Base-by-base conservation (phyloP, 2,329 filamentous ascomycete genomes). In the Alternaria sp. region DNA sequence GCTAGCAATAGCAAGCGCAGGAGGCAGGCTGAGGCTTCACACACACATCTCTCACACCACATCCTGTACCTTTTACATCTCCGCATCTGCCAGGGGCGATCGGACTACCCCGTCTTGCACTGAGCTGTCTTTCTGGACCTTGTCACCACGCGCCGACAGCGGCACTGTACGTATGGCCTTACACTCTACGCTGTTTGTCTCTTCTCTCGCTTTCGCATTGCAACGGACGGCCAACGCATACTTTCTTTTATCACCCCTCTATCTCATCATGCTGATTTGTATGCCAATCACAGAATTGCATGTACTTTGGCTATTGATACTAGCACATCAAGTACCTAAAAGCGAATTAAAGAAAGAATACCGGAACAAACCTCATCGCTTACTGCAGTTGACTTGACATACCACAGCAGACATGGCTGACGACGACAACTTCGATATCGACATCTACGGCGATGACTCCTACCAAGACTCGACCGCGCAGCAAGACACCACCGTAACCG, bases 341-440 rank as follows among this genome's bases (percentile, higher is more conserved):
- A 79, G 73, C 69, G 73, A 78, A 80, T 79, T 69, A 72, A 76
- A 75, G 58, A 71, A 64, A 75, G 64, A 71, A 65, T 73, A 69
- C 70, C 69, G 70, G 71, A 67, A 68, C 66, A 64, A 57, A 66
- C 36, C 54, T 61, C 62, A 67, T 61, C 61, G 65, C 69, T 73
- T 58, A 65, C 67, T 70, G 68, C 67, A 73, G 63, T 65, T 69
- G 54, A 69, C 65, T 75, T 71, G 66, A 72, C 57, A 57, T 50
- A 65, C 62, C 46, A 68, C 68, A 72, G 71, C 72, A 75, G 75
- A 55, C 56, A 82, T 81, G 77, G 83, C 86, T 74, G 88, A 89
- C 77, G 88, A 90, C 80, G 88, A 90, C 79, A 89, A 89, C 75
- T 90, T 90, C 83, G 88, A 90, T 72, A 89, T 90, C 83, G 88